Base-by-base conservation (phyloP, 192 early-diverging fungal genomes). In the Podila verticillata region DNA sequence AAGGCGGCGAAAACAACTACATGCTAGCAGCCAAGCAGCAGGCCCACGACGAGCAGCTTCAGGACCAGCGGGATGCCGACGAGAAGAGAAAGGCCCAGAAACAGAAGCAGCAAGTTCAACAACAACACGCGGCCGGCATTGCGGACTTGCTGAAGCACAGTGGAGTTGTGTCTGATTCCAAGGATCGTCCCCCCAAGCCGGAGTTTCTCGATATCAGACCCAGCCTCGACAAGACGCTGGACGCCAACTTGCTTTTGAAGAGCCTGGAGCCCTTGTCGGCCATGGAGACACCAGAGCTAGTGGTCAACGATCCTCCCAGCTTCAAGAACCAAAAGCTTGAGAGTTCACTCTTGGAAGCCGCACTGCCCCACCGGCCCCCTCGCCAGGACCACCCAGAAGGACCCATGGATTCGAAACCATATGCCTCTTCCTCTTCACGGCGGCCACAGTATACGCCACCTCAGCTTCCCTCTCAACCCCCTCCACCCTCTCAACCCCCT, bases 1-100 rank as follows among this genome's bases (percentile, higher is more conserved):
- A 79, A 17, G 70, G 65, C 28, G 70, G 65, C 28, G 65, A 57
- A 24, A 49, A 59, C 15, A 59, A 59, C 34, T 79, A 79, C 31
- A 79, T 79, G 75, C 20, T 79, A 44, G 75, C 75, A 31, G 75
- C 75, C 3, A 79, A 70, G 49, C 75, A 79, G 49, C 75, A 79
- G 32, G 75, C 65, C 5, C 75, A 72, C 26, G 69, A 79, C 26
- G 75, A 79, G 20, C 75, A 79, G 34, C 68, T 51, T 5, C 63
- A 71, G 36, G 69, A 67, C 19, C 61, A 64, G 31, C 47, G 65
- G 5, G 69, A 51, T 57, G 65, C 57, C 8, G 65, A 57, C 26
- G 71, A 73, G 32, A 63, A 73, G 36, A 44, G n/a, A 32, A 47
- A 54, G 30, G 29, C n/a, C 20, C 71, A 61, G 39, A 39, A 17